Evolutionary conservation across 345 rosid species (phyloP).

Genomic region (Populus alba): DNA sequence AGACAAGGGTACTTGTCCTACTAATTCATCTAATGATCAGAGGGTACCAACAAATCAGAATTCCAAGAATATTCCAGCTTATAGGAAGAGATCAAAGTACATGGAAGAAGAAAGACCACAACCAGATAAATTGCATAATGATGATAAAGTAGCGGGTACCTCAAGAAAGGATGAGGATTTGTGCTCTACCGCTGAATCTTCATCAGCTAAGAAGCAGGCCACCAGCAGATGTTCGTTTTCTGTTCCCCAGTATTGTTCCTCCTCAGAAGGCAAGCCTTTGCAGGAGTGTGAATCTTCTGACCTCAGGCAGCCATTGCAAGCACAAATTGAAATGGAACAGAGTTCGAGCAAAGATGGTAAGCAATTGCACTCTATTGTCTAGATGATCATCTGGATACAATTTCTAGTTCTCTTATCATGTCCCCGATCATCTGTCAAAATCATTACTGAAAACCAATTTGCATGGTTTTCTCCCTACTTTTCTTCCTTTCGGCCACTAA

Average conservation of each 20-base stretch:
- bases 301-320: constrained; percentile 29
- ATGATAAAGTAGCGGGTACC: constrained; percentile 24
- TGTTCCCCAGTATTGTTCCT: constrained; percentile 56
- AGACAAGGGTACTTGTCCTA: constrained; percentile 41
- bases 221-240: constrained; percentile 48
- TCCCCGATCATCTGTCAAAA: background rate
- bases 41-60: constrained; percentile 54
- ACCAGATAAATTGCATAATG: constrained; percentile 11
- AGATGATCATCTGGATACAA: background rate
- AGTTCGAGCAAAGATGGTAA: constrained; percentile 35
- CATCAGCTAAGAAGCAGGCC: constrained; percentile 45
- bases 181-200: constrained; percentile 79
- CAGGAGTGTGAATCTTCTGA: constrained; percentile 48
- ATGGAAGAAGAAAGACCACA: constrained; percentile 28
- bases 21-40: constrained; percentile 71
- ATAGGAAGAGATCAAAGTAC: constrained; percentile 54
- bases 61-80: constrained; percentile 22
- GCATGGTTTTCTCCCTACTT: background rate
- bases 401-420: background rate
- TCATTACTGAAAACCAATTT: background rate
- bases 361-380: constrained; percentile 13
- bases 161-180: constrained; percentile 45
- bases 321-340: constrained; percentile 29
- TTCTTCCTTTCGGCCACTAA: background rate
- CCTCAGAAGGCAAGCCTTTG: constrained; percentile 41